A percentile compares a stretch with the other conserved stretches of the same genome.
Evolutionary conservation across 1,139 yeast genomes (phyloP).

Genomic region (Wickerhamiella pararugosa): DNA sequence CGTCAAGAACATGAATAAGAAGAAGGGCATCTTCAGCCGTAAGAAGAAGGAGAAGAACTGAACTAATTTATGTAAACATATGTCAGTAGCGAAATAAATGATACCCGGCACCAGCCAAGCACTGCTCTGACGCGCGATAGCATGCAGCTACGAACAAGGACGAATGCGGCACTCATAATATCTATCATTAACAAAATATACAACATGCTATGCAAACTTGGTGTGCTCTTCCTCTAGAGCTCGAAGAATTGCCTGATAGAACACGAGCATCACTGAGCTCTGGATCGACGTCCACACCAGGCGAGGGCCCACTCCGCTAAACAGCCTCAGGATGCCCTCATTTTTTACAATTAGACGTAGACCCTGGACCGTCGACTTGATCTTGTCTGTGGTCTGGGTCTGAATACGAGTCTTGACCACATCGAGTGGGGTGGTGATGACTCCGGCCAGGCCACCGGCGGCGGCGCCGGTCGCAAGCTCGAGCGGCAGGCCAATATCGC

Average conservation of each 20-base stretch:
- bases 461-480: constrained; percentile 85
- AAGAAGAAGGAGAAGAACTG: constrained; percentile 31
- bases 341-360: constrained; percentile 47
- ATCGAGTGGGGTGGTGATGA: constrained; percentile 69
- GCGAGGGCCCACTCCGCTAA: constrained; percentile 92
- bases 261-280: constrained; percentile 81
- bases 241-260: constrained; percentile 42
- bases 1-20: constrained; percentile 39
- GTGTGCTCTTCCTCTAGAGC: background rate
- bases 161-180: background rate
- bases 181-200: background rate
- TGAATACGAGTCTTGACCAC: constrained; percentile 90
- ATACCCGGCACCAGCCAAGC: no score
- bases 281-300: constrained; percentile 94
- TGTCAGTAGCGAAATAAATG: background rate
- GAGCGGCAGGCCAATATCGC: constrained; percentile 35
- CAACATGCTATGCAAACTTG: background rate
- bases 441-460: constrained; percentile 94
- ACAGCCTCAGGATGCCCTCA: constrained; percentile 70
- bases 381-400: constrained; percentile 35
- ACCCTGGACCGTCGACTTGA: constrained; percentile 46
- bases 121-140: background rate
- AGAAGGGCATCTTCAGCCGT: constrained; percentile 61
- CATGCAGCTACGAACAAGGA: background rate
- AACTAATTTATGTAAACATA: background rate